Percentiles rank a stretch among this genome's conserved stretches.
phyloP scores from a whole-genome alignment of 2,329 filamentous ascomycete genomes.

The Penicillium sp. region DNA sequence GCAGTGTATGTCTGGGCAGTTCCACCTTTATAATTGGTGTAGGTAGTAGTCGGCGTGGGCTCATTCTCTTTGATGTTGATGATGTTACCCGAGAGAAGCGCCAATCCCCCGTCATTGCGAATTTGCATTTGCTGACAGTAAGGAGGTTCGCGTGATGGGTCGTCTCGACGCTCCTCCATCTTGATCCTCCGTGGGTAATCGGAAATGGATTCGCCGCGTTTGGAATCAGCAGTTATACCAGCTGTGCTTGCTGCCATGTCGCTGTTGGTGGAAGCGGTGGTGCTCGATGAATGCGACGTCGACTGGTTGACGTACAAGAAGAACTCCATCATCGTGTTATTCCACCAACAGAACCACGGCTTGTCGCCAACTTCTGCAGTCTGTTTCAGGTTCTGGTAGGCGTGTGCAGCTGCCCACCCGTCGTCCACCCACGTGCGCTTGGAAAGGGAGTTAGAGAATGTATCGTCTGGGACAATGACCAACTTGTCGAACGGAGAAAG shows the following conservation, averaged over 20 bases:
- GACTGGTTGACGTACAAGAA: conserved; percentile 64
- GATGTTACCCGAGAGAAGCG: conserved; percentile 28
- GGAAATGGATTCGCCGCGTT: conserved; percentile 19
- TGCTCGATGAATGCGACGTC: conserved; percentile 31
- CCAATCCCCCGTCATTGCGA: conserved; percentile 50
- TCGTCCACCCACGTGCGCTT: conserved; percentile 32
- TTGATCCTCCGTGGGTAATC: conserved; percentile 61
- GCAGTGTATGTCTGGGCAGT: conserved; percentile 38
- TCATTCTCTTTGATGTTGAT: conserved; percentile 38
- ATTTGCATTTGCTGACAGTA: conserved; percentile 68
- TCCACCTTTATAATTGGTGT: conserved; percentile 24
- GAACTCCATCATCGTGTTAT: conserved; percentile 64
- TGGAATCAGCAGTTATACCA: conserved; percentile 13
- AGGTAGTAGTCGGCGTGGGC: conserved; percentile 39
- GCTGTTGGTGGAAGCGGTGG: conserved; percentile 20
- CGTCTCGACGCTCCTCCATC: conserved; percentile 62
- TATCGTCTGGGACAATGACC: conserved; percentile 52
- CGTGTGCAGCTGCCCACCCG: conserved; percentile 20
- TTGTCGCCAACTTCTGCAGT: conserved; percentile 55
- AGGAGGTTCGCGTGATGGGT: conserved; percentile 45
- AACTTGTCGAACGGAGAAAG: conserved; percentile 63
- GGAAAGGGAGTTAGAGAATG: conserved; percentile 32
- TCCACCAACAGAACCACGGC: conserved; percentile 72
- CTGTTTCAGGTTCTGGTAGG: conserved; percentile 39
- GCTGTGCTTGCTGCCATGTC: conserved; percentile 24